Base-by-base conservation (phyloP, 257 asterid genomes). In the Nicotiana noctiflora region DNA sequence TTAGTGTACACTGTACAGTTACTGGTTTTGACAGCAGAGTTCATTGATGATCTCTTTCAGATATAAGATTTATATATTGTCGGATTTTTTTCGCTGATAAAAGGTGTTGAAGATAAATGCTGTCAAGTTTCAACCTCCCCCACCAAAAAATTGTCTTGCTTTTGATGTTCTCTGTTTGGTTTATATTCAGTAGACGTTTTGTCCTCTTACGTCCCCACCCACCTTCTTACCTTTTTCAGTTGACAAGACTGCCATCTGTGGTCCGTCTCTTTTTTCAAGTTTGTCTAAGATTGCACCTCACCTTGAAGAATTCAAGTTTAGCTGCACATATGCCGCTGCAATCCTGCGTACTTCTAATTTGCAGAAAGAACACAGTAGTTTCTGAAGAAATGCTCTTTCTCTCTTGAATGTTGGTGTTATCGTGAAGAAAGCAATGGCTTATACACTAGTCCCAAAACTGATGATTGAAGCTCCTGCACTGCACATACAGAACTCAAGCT, bases 341-440 rank as follows among this genome's bases (percentile, higher is more conserved):
- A 44, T 70, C 77, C 2, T 1, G 19, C 57, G 21, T 44, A 21
- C 57, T 25, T 19, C 77, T 13, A 40, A 40, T 70, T 70, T 52
- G 17, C 61, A 14, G 25, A 60, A 74, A 49, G 55, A 23, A 49
- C 37, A 23, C 23, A 23, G 44, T 46, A 23, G 78, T 74, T 74
- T 49, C 61, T 49, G 78, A 74, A 46, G 61, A 74, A 49, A 74
- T 74, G 61, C 61, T 49, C 78, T 74, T 25, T 74, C 51, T 74
- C 44, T 74, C 40, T 74, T 74, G 61, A 49, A 49, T 2, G 78
- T 70, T 70, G 77, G 37, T 70, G 61, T 49, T 74, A 49, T 49
- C 9, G 25, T 74, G 81, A 77, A 64, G 83, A 59, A 81, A 81
- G 37, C 31, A 78, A 92, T 91, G 93, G 87, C 87, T 32, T 79